These are phyloP conservation scores for Plasmodium gallinaceum DNA, from an alignment of 169 alveolate genomes.

Conservation along the genomic window DNA sequence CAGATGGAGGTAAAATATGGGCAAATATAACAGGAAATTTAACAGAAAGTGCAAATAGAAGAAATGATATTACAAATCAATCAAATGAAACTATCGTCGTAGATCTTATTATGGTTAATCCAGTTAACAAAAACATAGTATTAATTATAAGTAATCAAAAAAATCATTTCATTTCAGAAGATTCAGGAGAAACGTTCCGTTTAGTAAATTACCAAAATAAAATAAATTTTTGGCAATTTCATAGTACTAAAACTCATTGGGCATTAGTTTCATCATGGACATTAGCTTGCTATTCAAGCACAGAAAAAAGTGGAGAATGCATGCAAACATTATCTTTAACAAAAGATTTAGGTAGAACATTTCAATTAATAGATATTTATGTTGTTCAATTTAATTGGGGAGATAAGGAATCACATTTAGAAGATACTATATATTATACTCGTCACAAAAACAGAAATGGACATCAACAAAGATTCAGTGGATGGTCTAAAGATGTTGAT, in stretches of 20 bases:
- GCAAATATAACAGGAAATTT: slow-evolving; percentile 86
- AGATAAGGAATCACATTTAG: slow-evolving; percentile 82
- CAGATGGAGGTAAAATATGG: slow-evolving; percentile 91
- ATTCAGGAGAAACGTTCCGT: slow-evolving; percentile 86
- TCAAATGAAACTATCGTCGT: slow-evolving; percentile 72
- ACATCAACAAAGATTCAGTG: slow-evolving; percentile 90
- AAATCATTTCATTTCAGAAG: slow-evolving; percentile 82
- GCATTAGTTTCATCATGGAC: slow-evolving; percentile 92
- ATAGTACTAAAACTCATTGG: slow-evolving; percentile 87
- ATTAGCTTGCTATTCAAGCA: slow-evolving; percentile 84
- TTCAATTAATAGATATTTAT: slow-evolving; percentile 85
- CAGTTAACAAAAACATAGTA: slow-evolving; percentile 85
- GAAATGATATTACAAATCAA: slow-evolving; percentile 30
- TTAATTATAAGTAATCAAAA: slow-evolving; percentile 86
- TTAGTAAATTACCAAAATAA: slow-evolving; percentile 84
- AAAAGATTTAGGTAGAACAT: slow-evolving; percentile 90
- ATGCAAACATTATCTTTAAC: slow-evolving; percentile 91
- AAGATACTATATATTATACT: slow-evolving; percentile 81
- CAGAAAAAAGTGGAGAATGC: slow-evolving; percentile 87
- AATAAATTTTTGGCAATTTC: slow-evolving; percentile 89
- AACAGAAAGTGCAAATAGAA: slow-evolving; percentile 66
- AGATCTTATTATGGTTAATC: slow-evolving; percentile 85
- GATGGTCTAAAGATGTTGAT: slow-evolving; percentile 93
- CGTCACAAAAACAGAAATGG: slow-evolving; percentile 87
- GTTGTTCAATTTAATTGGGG: slow-evolving; percentile 96